A percentile compares a stretch with the other conserved stretches of the same genome.
phyloP scores from a whole-genome alignment of 2,329 filamentous ascomycete genomes.

The Nigrospora osmanthi region DNA sequence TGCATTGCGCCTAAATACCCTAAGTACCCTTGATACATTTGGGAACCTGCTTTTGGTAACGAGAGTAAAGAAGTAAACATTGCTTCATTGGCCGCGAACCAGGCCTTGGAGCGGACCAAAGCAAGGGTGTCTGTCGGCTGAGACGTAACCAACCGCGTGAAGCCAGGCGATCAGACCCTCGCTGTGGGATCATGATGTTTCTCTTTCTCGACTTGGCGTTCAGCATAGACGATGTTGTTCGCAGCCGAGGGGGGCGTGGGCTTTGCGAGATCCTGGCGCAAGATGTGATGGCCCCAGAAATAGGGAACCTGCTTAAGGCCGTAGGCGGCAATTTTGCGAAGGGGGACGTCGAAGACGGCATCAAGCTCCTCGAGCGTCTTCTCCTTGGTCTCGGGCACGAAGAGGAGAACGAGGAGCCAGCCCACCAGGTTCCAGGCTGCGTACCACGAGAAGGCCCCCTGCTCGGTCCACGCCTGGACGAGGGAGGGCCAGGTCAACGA shows the following conservation, averaged over 20 bases:
- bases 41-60: no score
- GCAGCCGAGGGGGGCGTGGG: neutral
- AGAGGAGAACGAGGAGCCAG: slow-evolving; percentile 32
- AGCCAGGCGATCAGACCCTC: no score
- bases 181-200: no score
- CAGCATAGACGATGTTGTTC: neutral
- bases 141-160: no score
- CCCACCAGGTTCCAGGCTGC: slow-evolving; percentile 39
- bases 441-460: slow-evolving; percentile 42
- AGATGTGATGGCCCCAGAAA: slow-evolving; percentile 21
- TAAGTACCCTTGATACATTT: no score
- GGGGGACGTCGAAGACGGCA: slow-evolving; percentile 25
- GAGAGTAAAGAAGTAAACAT: no score
- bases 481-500: slow-evolving; percentile 39
- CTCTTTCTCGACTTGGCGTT: no score
- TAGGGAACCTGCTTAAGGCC: slow-evolving; percentile 20
- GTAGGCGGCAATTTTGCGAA: slow-evolving; percentile 24
- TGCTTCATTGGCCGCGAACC: no score
- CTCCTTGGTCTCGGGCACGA: slow-evolving; percentile 35
- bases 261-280: slow-evolving; percentile 5
- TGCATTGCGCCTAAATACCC: no score
- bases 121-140: no score
- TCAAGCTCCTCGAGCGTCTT: slow-evolving; percentile 36
- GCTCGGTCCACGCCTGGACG: slow-evolving; percentile 31
- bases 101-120: no score